Conservation (phyloP, 2,329 filamentous ascomycete genomes). For the Knufia fluminis region DNA sequence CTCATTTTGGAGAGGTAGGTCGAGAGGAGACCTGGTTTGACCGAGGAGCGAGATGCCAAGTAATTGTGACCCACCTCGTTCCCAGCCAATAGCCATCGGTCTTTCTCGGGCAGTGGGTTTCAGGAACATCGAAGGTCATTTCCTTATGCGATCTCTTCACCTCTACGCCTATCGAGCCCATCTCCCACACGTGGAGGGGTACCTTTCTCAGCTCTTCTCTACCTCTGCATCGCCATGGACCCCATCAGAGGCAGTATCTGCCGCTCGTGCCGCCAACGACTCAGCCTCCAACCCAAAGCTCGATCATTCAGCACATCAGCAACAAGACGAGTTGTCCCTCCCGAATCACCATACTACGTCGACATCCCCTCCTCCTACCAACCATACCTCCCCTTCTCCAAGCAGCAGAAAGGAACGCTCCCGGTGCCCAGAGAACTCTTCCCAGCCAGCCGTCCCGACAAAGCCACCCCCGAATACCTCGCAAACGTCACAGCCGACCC, state of each 20-base stretch:
- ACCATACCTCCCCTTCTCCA: conserved; percentile 33
- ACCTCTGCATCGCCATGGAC: conserved; percentile 11
- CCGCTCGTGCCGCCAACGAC: conserved; percentile 18
- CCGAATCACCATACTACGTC: conserved; percentile 83
- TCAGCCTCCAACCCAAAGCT: conserved; percentile 11
- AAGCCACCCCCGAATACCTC: conserved; percentile 47
- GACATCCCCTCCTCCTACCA: conserved; percentile 71
- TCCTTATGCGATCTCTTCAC: too few relatives aligned
- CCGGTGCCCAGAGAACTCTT: conserved; percentile 80
- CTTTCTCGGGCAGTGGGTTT: too few relatives aligned
- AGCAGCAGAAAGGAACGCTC: conserved; percentile 57
- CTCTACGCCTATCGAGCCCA: neutral
- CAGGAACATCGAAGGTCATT: too few relatives aligned
- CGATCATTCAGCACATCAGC: conserved; percentile 41
- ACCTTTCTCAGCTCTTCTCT: neutral
- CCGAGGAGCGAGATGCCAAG: too few relatives aligned
- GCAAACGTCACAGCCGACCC: conserved; percentile 50
- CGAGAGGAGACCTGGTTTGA: too few relatives aligned
- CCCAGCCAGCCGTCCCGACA: conserved; percentile 49
- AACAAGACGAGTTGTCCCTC: conserved; percentile 49
- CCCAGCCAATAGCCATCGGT: too few relatives aligned
- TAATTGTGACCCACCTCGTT: too few relatives aligned
- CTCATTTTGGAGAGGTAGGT: too few relatives aligned
- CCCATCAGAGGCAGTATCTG: conserved; percentile 16
- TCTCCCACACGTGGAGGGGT: neutral